These are phyloP conservation scores for Ampelomyces quisqualis DNA, from an alignment of 2,329 filamentous ascomycete genomes.

Conservation along the genomic window DNA sequence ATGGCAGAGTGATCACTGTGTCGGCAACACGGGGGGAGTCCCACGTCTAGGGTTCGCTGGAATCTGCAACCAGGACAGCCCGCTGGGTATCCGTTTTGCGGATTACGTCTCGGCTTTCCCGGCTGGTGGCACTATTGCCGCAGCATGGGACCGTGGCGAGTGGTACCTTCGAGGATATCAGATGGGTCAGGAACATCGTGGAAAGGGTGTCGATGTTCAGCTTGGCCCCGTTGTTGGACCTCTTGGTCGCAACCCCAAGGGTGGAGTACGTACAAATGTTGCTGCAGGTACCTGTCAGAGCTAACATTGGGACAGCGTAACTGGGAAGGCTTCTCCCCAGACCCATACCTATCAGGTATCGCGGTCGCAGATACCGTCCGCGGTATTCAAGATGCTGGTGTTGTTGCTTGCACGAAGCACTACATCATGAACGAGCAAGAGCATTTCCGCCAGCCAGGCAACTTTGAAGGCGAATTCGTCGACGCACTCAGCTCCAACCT, in stretches of 20 bases:
- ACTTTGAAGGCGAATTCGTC: slow-evolving; percentile 61
- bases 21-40: slow-evolving; percentile 71
- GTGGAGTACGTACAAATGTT: slow-evolving; percentile 58
- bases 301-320: slow-evolving; percentile 23
- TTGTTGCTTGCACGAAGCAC: slow-evolving; percentile 72
- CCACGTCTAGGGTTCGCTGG: slow-evolving; percentile 68
- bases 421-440: slow-evolving; percentile 63
- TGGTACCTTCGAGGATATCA: slow-evolving; percentile 68
- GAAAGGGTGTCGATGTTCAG: slow-evolving; percentile 72
- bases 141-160: slow-evolving; percentile 76
- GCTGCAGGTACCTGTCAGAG: neutral
- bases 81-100: slow-evolving; percentile 73
- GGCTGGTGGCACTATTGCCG: slow-evolving; percentile 74
- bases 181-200: slow-evolving; percentile 74
- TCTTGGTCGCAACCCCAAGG: slow-evolving; percentile 66
- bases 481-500: slow-evolving; percentile 63
- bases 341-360: slow-evolving; percentile 73
- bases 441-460: slow-evolving; percentile 64
- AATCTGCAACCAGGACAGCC: slow-evolving; percentile 85
- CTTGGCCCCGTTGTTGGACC: slow-evolving; percentile 78
- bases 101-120: slow-evolving; percentile 84
- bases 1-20: slow-evolving; percentile 56
- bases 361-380: slow-evolving; percentile 71
- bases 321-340: slow-evolving; percentile 61
- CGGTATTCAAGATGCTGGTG: slow-evolving; percentile 78